Evolutionary conservation across 2,329 filamentous ascomycete species (phyloP), one percentile per base, ranked within the genome.

Genomic region (Endoconidiophora laricicola): DNA sequence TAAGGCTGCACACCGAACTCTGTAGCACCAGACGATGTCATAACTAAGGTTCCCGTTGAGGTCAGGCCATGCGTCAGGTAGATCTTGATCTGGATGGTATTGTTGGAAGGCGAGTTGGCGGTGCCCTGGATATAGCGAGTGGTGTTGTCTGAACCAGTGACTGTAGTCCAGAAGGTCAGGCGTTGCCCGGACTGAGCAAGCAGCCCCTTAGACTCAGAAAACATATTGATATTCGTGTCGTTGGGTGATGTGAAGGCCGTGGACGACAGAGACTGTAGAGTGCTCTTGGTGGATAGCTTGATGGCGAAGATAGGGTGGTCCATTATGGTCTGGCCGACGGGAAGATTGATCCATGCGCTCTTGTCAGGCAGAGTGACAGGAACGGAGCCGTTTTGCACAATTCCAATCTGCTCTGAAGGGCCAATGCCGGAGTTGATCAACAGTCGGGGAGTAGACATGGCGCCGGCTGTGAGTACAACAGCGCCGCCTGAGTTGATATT

Each of bases 341-440:
- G 75, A 1, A 77, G 66, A 16, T 70, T 62, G 47, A 79, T 74
- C 75, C 75, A 79, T 7, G 70, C 61, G 23, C 60, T 60, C 55
- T 67, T 63, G 2, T 64, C 60, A n/a, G 74, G 69, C 67, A 78
- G 72, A 1, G 66, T 71, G 10, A 66, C 57, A 0, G 70, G 70
- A 54, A 77, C 74, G 1, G 60, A 60, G 1, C 72, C 73, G 45
- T 59, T 62, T 45, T 70, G 61, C 24, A 78, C 73, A 10, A 74
- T 60, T 23, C 67, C 60, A 22, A 79, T 67, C 59, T 84, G 66
- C 66, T 75, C 69, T 65, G 64, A 63, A 20, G 78, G 78, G 4
- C 80, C 82, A 55, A 83, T 85, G 56, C 81, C 69, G 47, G 76
- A 80, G 58, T 79, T 71, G 63, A 83, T 69, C 2, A 86, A 69